These are phyloP conservation scores for Kwoniella pini DNA, from an alignment of 768 basidiomycete species.

Conservation along the genomic window DNA sequence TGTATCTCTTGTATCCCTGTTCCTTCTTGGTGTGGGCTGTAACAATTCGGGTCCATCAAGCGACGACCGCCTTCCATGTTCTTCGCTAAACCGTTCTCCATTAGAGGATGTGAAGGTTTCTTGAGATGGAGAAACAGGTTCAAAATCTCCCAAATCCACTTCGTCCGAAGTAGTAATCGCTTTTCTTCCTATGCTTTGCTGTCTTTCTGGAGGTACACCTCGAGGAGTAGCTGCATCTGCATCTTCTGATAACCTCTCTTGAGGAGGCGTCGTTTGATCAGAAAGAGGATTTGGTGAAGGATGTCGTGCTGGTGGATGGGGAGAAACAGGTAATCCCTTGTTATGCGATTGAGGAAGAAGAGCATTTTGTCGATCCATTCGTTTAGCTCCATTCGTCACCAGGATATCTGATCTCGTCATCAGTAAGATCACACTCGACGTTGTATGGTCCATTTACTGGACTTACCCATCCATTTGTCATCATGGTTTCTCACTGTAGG, in stretches of 20 bases:
- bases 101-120: not conserved
- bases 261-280: conserved; percentile 11
- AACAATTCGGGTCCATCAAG: conserved; percentile 7
- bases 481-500: conserved; percentile 21
- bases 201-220: not conserved
- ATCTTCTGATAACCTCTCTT: not conserved
- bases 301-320: conserved; percentile 14
- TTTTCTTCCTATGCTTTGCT: conserved; percentile 1
- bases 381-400: conserved; percentile 46
- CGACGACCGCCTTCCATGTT: too few species aligned
- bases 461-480: conserved; percentile 53
- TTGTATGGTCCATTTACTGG: too few species aligned
- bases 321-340: conserved; percentile 19
- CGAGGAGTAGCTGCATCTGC: not conserved
- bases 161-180: conserved; percentile 1
- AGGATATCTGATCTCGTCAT: conserved; percentile 36
- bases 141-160: not conserved
- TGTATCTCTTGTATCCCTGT: conserved; percentile 16
- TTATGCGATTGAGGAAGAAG: too few species aligned
- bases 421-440: not conserved
- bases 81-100: too few species aligned
- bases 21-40: conserved; percentile 3
- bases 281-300: not conserved
- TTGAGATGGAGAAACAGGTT: conserved; percentile 8
- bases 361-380: conserved; percentile 45